Base-by-base conservation (phyloP, 768 basidiomycete genomes). In the Termitomyces sp. region DNA sequence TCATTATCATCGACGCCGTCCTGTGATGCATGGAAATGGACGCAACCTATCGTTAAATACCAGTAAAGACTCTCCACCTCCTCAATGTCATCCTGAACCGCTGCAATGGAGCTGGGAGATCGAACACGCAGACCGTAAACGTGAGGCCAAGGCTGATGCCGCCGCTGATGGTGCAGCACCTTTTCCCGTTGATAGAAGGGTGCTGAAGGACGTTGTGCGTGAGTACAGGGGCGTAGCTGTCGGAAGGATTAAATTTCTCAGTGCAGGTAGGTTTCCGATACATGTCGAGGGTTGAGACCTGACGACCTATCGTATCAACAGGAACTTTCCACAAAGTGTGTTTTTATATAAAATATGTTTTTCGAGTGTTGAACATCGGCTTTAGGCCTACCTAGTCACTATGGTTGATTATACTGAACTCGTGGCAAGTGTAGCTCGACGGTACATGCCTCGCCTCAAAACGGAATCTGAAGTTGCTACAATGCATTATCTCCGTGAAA, bases 381-480 rank as follows among this genome's bases (percentile, higher is more conserved):
- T 51, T 35, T 58, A 91, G 89, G 91, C 88, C 31, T 93, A 91
- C 73, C 78, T 90, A 1, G 73, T 92, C 50, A 86, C 83, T 8
- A 78, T 92, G 19, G 74, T 71, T 19, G 81, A 87, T 63, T 72
- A 78, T 15, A 72, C 78, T 50, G 78, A 87, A 56, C 68, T 93
- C 43, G 84, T 94, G 8, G 89, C 87, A 6, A 82, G 90, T 40
- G 88, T 93, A 23, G 91, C 91, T 3, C 85, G 90, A 50, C 82
- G 87, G 10, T 93, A 88, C 69, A 91, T 93, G 89, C 87, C 90
- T 1, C 80, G 87, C 35, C 78, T 91, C 61, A 94, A 94, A 73
- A 91, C 88, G 3, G 86, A 89, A 68, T 92, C 91, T 0, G 91
- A 94, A 66, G 87, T 91, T 8, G 90, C 91, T 3, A 94, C 91